phyloP scores from a whole-genome alignment of 2,329 filamentous ascomycete genomes.

The Fusarium solani-melongenae region DNA sequence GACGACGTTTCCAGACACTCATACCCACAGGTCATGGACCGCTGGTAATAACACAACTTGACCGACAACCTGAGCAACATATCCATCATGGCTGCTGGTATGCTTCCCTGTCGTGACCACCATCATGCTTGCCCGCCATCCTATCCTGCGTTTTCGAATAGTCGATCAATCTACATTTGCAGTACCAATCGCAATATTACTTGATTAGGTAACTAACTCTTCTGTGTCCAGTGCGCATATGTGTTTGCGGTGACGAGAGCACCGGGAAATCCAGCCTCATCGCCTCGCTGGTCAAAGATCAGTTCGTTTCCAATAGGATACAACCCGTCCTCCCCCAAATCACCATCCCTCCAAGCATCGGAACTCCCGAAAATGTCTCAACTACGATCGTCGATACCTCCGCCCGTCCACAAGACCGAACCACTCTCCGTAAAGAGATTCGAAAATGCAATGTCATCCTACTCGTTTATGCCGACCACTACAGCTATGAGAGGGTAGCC shows the following conservation, averaged over 20 bases:
- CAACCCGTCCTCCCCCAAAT: conserved; percentile 94
- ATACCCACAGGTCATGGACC: conserved; percentile 32
- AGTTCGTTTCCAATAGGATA: conserved; percentile 95
- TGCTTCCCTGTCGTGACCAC: conserved; percentile 11
- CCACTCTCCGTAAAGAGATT: conserved; percentile 90
- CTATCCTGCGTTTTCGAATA: neutral
- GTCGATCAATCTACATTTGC: neutral
- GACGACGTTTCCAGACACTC: conserved; percentile 17
- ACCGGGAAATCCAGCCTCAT: conserved; percentile 95
- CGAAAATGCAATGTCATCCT: conserved; percentile 97
- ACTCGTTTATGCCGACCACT: conserved; percentile 97
- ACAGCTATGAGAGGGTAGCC: conserved; percentile 97
- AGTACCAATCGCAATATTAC: neutral
- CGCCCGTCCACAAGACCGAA: conserved; percentile 91
- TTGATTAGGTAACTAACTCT: conserved; percentile 25
- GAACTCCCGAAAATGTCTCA: conserved; percentile 94
- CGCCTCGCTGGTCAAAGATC: conserved; percentile 95
- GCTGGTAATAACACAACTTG: conserved; percentile 30
- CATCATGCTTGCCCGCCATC: neutral
- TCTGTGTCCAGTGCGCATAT: conserved; percentile 77
- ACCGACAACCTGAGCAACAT: conserved; percentile 25
- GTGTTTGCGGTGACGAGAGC: conserved; percentile 95
- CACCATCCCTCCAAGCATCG: conserved; percentile 91
- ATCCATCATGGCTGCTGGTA: conserved; percentile 43
- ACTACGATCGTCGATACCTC: conserved; percentile 98